Evolutionary conservation across 2,329 filamentous ascomycete species (phyloP).

Genomic region (Monilinia fructigena): DNA sequence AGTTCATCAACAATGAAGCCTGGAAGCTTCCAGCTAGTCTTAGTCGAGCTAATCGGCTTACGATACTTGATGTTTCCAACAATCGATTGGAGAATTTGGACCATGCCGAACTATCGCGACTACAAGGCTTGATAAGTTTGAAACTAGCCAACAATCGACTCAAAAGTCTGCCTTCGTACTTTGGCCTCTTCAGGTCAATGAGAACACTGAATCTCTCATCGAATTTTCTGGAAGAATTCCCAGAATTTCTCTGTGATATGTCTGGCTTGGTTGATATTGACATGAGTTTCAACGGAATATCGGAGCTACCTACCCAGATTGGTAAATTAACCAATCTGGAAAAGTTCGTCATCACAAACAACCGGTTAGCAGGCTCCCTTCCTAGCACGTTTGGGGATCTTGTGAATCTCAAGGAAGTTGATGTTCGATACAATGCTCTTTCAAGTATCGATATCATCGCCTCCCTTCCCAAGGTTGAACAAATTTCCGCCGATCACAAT

Average conservation of each 20-base stretch:
- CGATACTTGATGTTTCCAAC: conserved; percentile 91
- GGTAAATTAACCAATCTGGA: conserved; percentile 78
- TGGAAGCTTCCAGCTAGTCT: conserved; percentile 82
- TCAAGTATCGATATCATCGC: conserved; percentile 85
- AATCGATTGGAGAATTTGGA: conserved; percentile 87
- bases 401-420: conserved; percentile 79
- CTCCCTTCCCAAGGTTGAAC: conserved; percentile 80
- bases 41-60: conserved; percentile 75
- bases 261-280: conserved; percentile 87
- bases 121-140: conserved; percentile 78
- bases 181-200: conserved; percentile 74
- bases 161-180: conserved; percentile 74
- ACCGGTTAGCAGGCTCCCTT: conserved; percentile 74
- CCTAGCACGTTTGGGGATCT: conserved; percentile 72
- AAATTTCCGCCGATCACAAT: conserved; percentile 89
- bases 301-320: conserved; percentile 71
- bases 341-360: conserved; percentile 93
- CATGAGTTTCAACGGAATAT: conserved; percentile 93
- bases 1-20: conserved; percentile 92
- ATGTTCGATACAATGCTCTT: conserved; percentile 90
- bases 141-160: conserved; percentile 93
- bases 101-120: conserved; percentile 73
- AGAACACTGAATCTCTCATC: conserved; percentile 89
- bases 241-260: conserved; percentile 78
- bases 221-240: conserved; percentile 84